These are phyloP conservation scores for Neoboletus brunneissimus DNA, from an alignment of 768 basidiomycete genomes.

Conservation along the genomic window DNA sequence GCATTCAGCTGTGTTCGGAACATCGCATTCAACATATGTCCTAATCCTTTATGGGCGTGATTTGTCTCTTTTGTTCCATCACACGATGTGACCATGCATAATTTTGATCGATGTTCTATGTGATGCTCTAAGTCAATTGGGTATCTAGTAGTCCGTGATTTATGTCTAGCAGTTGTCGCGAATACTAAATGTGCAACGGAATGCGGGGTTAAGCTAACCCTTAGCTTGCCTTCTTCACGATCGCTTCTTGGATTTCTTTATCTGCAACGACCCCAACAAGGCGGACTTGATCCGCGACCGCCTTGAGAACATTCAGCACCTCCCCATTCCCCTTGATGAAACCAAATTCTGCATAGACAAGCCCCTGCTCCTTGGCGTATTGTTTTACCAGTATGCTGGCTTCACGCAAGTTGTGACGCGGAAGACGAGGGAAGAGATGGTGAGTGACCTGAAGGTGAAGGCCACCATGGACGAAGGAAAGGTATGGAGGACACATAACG, in stretches of 20 bases:
- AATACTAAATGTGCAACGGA: background rate
- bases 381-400: conserved; percentile 84
- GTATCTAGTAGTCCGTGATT: conserved; percentile 13
- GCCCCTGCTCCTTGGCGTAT: conserved; percentile 79
- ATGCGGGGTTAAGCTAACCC: background rate
- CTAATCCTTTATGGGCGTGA: conserved; percentile 27
- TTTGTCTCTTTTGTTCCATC: background rate
- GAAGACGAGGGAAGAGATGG: conserved; percentile 93
- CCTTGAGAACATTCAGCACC: conserved; percentile 75
- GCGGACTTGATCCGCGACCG: conserved; percentile 85
- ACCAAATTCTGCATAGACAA: conserved; percentile 89
- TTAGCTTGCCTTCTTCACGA: conserved; percentile 44
- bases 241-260: conserved; percentile 63
- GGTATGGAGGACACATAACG: conserved; percentile 78
- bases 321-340: conserved; percentile 84
- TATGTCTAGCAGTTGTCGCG: background rate
- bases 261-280: conserved; percentile 81
- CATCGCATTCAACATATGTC: conserved; percentile 22
- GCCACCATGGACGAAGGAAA: conserved; percentile 95
- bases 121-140: background rate
- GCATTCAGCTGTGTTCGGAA: conserved; percentile 1
- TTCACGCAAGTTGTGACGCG: conserved; percentile 84
- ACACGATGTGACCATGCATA: background rate
- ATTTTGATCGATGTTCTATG: background rate
- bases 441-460: conserved; percentile 97